Evolutionary conservation across 2,329 filamentous ascomycete species (phyloP), one percentile per base, ranked within the genome.

Genomic region (Venturia pyrina): DNA sequence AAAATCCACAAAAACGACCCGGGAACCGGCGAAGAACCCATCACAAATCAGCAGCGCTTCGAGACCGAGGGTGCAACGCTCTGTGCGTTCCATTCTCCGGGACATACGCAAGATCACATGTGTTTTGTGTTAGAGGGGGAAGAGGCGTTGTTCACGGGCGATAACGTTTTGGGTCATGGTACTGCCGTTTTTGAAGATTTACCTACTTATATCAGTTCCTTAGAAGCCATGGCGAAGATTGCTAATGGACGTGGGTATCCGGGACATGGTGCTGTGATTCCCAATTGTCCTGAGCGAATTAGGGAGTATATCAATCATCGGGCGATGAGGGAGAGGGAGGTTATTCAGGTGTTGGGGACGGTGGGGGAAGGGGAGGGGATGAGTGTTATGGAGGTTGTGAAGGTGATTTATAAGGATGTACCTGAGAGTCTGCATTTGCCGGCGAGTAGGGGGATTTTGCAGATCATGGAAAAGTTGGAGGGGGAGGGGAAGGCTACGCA

Each of bases 31-130:
- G 85, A 88, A 73, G 72, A 73, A 3, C 75, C 82, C 57, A 88
- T 91, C 66, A 70, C 76, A 3, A 78, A 88, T 68, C 83, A 82
- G 0, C 81, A 88, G 69, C 74, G 74, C 1, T 87, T 89, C 69
- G 62, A 69, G 0, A 80, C 81, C 0, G 81, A 86, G 21, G 88
- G 88, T 1, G 87, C 82, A 1, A 91, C 87, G 0, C 73, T 96
- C 63, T 83, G 80, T 32, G 89, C 90, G 0, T 79, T 87, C 28
- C 80, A 88, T 74, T 86, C 83, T 2, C 89, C 89, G 0, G 89
- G 93, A 0, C 93, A 97, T 74, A 89, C 93, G 0, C 79, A 79
- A 3, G 93, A 97, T 72, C 93, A 97, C 74, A 88, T 93, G 82
- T 85, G 83, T 21, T 88, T 96, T 70, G 75, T 92, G 5, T 77